Percentiles rank a stretch among this genome's conserved stretches.
These are phyloP conservation scores for Sechiopsis laciniata DNA, from an alignment of 306 rosid genomes.

Conservation along the genomic window DNA sequence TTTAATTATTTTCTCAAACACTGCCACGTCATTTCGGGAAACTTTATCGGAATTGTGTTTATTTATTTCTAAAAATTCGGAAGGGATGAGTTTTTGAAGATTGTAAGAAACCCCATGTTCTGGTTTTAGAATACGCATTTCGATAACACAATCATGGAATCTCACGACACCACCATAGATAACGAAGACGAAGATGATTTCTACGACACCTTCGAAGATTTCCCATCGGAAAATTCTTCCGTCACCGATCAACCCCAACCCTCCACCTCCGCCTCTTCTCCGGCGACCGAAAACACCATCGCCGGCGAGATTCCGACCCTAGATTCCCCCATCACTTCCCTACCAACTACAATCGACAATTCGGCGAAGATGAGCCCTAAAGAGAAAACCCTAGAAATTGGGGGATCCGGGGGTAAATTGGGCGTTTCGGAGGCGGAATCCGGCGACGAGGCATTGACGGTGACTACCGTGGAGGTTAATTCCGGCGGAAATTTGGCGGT, in stretches of 20 bases:
- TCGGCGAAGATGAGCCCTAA: conserved; percentile 25
- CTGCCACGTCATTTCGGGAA: background rate
- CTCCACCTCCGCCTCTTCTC: conserved; percentile 1
- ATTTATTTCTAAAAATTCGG: background rate
- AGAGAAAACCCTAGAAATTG: conserved; percentile 8
- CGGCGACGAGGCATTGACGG: conserved; percentile 37
- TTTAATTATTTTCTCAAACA: no score
- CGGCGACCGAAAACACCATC: background rate
- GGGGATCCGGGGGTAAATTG: conserved; percentile 25
- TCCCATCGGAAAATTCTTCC: conserved; percentile 34
- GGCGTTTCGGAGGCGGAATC: conserved; percentile 30
- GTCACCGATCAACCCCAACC: conserved; percentile 28
- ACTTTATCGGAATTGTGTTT: background rate
- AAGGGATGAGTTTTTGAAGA: background rate
- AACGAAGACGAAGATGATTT: conserved; percentile 39
- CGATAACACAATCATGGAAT: conserved; percentile 38
- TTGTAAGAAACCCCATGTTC: background rate
- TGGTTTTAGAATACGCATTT: conserved; percentile 11
- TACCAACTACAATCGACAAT: conserved; percentile 17
- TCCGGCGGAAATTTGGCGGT: conserved; percentile 26
- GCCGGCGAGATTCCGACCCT: conserved; percentile 22
- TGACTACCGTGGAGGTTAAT: conserved; percentile 37
- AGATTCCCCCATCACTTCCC: conserved; percentile 25
- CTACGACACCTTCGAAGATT: conserved; percentile 37
- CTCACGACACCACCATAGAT: conserved; percentile 19